phyloP scores from a whole-genome alignment of 2,329 filamentous ascomycete species.

The Hortaea sp. region DNA sequence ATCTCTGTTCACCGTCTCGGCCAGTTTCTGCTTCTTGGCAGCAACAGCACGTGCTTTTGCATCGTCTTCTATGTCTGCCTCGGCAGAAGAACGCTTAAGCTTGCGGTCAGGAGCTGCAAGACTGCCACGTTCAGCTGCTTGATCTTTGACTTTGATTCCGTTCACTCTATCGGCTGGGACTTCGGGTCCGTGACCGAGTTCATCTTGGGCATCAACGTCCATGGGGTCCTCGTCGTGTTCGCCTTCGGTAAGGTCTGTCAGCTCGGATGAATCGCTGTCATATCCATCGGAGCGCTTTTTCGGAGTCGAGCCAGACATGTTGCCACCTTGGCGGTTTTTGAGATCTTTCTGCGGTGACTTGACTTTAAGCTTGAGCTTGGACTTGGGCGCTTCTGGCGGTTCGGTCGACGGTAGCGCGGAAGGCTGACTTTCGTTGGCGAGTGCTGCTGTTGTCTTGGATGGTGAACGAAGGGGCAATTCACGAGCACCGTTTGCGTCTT shows the following conservation, averaged over 20 bases:
- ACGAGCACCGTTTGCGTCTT: constrained; percentile 16
- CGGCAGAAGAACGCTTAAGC: constrained; percentile 27
- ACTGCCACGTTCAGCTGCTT: constrained; percentile 20
- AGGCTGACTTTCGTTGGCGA: constrained; percentile 5
- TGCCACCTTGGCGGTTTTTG: constrained; percentile 12
- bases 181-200: constrained; percentile 5
- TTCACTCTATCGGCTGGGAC: constrained; percentile 7
- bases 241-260: constrained; percentile 26
- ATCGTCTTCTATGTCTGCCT: constrained; percentile 21
- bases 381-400: constrained; percentile 13
- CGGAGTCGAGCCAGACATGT: constrained; percentile 15
- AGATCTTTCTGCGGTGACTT: constrained; percentile 13
- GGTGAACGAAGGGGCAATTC: constrained; percentile 17
- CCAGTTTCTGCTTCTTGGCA: constrained; percentile 25
- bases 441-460: constrained; percentile 9
- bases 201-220: constrained; percentile 12
- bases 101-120: constrained; percentile 15
- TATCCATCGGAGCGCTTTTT: constrained; percentile 15
- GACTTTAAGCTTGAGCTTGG: constrained; percentile 22
- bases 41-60: constrained; percentile 18
- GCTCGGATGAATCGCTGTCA: constrained; percentile 20
- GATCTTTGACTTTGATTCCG: constrained; percentile 16
- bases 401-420: constrained; percentile 23
- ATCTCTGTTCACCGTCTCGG: constrained; percentile 19
- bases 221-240: constrained; percentile 17